Conservation (phyloP, 2,329 filamentous ascomycete genomes). For the Orbilia ellipsospora region DNA sequence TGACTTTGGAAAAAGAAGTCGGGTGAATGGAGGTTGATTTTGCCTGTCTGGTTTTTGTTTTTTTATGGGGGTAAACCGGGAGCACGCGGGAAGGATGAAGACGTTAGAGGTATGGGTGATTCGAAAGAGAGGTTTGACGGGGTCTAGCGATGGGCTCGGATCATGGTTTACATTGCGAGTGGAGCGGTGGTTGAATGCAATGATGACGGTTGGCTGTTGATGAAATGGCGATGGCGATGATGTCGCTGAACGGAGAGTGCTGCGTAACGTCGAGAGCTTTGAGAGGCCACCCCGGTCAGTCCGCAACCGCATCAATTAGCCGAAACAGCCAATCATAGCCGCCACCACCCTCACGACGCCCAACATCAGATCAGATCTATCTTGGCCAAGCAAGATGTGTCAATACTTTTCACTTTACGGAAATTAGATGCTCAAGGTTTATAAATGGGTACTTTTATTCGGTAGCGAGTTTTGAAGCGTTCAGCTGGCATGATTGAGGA, state of each 20-base stretch:
- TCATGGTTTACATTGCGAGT: conserved; percentile 21
- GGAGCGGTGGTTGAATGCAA: not conserved
- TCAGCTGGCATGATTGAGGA: too few relatives aligned
- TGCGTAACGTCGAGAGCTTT: too few relatives aligned
- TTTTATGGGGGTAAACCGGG: not conserved
- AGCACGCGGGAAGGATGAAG: conserved; percentile 5
- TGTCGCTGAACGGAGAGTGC: too few relatives aligned
- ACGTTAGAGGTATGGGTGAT: not conserved
- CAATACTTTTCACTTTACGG: too few relatives aligned
- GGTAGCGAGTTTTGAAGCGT: too few relatives aligned
- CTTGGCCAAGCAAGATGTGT: too few relatives aligned
- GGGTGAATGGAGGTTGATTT: not conserved
- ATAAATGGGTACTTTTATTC: too few relatives aligned
- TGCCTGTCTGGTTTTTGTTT: not conserved
- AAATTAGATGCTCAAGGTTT: too few relatives aligned
- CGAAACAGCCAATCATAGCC: conserved; percentile 13
- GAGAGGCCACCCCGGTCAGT: not conserved
- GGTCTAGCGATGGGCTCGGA: not conserved
- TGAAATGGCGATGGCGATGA: conserved; percentile 12
- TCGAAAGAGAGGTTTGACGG: not conserved
- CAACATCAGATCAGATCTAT: not conserved
- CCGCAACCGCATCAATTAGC: conserved; percentile 12
- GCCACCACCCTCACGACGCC: not conserved
- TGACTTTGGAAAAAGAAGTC: not conserved
- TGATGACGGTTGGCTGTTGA: not conserved